Base-by-base conservation (phyloP, 768 basidiomycete species). In the Leccinellum albellum region DNA sequence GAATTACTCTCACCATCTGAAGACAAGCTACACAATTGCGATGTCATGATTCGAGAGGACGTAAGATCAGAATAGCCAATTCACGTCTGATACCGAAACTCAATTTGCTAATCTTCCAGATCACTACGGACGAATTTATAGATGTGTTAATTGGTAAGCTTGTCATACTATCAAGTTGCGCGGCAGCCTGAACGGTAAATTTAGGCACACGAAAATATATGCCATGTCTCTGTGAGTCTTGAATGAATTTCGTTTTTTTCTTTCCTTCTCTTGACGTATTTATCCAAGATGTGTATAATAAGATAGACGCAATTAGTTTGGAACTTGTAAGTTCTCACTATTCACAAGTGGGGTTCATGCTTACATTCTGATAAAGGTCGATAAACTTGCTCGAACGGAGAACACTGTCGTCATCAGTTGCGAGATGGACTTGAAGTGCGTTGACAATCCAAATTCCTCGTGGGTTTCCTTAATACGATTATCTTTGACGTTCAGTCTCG, bases 1-100 rank as follows among this genome's bases (percentile, higher is more conserved):
- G 24, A 42, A 20, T 23, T 23, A 57, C 15, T 9, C 65, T 65
- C 44, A 69, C 48, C 10, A 1, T 20, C 8, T 45, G 5, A 60
- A 92, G 90, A 93, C 70, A 94, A 92, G 72, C 73, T 94, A 28
- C 92, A 93, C 67, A 91, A 96, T 66, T 96, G 94, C 68, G 96
- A 99, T 73, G 88, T 98, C 9, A 96, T 98, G 94, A 93, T 99
- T 64, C 82, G 97, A 68, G 95, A 99, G 79, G 96, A 99, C 74
- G 94, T 97, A 64, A 64, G 72, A 35, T 29, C 40, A 23, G 32
- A 33, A 44, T 32, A 53, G 33, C 13, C 31, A 51, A 53, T 29
- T 47, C 17, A 45, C 54, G 59, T 50, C 42, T 56, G 20, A 58
- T 35, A 37, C 46, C 56, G 1, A 58, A 53, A 2, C 29, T 50